A percentile compares a stretch with the other conserved stretches of the same genome.
Evolutionary conservation across 345 rosid genomes (phyloP).

Genomic region (Linum lewisii): DNA sequence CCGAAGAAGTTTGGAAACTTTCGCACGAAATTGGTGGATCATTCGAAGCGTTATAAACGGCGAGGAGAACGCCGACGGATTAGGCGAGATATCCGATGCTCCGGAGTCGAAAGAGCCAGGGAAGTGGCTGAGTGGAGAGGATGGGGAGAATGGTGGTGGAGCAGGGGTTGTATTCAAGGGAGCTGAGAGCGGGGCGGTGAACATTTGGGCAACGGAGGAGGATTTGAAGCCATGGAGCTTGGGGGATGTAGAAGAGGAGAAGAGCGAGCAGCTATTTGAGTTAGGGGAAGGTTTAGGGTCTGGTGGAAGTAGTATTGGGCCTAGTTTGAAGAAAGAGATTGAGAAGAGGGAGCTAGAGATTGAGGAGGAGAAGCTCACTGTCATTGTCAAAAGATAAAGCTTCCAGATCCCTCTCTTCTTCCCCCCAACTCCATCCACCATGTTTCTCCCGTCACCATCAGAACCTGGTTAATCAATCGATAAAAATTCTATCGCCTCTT

Average conservation of each 20-base stretch:
- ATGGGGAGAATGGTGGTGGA: constrained; percentile 5
- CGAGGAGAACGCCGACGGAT: constrained; percentile 14
- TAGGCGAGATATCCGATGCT: constrained; percentile 14
- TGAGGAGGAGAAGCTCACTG: no score
- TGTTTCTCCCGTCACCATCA: no score
- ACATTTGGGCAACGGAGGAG: constrained; percentile 27
- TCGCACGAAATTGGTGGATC: constrained; percentile 35
- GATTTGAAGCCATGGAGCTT: constrained; percentile 6
- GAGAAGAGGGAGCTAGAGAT: constrained; percentile 26
- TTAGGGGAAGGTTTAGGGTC: constrained; percentile 30
- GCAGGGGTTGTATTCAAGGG: constrained; percentile 9
- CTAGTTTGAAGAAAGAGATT: constrained; percentile 11
- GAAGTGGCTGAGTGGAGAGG: constrained; percentile 27
- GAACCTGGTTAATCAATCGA: no score
- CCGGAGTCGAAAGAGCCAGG: constrained; percentile 7
- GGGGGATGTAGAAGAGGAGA: constrained; percentile 14
- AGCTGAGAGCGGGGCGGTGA: constrained; percentile 6
- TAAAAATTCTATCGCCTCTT: no score
- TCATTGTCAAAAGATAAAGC: no score
- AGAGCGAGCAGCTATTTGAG: neutral
- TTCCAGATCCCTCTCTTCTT: no score
- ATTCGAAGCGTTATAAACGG: constrained; percentile 25
- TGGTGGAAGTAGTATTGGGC: constrained; percentile 26
- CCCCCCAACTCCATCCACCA: no score
- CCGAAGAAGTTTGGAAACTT: constrained; percentile 43